These are phyloP conservation scores for Periglandula ipomoeae DNA, from an alignment of 2,329 filamentous ascomycete species.

Conservation along the genomic window DNA sequence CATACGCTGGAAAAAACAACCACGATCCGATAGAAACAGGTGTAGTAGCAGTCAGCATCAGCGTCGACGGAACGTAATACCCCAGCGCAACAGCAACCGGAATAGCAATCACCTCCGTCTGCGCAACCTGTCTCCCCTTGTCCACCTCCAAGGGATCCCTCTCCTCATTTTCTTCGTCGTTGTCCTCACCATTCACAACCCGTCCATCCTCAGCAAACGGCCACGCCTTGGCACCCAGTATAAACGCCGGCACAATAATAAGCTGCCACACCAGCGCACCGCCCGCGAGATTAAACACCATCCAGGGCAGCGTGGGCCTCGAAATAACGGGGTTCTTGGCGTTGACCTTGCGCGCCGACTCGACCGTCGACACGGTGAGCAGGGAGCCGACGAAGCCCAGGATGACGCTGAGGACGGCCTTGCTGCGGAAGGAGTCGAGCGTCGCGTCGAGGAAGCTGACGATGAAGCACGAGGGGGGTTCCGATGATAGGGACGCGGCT, in stretches of 20 bases:
- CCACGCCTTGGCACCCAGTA: conserved; percentile 31
- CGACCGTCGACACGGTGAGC: conserved; percentile 39
- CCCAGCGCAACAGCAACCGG: conserved; percentile 38
- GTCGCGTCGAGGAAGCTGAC: conserved; percentile 40
- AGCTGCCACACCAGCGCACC: conserved; percentile 44
- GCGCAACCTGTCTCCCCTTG: conserved; percentile 19
- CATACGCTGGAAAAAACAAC: conserved; percentile 44
- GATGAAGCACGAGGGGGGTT: conserved; percentile 38
- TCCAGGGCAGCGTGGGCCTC: conserved; percentile 32
- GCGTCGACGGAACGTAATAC: conserved; percentile 34
- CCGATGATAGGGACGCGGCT: conserved; percentile 36
- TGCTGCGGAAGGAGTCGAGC: conserved; percentile 29
- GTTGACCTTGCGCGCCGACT: conserved; percentile 37
- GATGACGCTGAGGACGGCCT: conserved; percentile 31
- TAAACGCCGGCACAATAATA: conserved; percentile 39
- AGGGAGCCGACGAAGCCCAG: conserved; percentile 37
- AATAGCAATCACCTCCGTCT: conserved; percentile 48
- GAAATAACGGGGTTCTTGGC: conserved; percentile 25
- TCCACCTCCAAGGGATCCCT: background rate
- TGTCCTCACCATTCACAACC: conserved; percentile 8
- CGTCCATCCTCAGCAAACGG: conserved; percentile 2
- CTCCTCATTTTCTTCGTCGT: conserved; percentile 13
- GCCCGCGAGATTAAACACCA: conserved; percentile 39
- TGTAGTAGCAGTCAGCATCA: conserved; percentile 31
- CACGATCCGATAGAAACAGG: conserved; percentile 32